phyloP scores from a whole-genome alignment of 805 yeast species.

The Priceomyces haplophilus region DNA sequence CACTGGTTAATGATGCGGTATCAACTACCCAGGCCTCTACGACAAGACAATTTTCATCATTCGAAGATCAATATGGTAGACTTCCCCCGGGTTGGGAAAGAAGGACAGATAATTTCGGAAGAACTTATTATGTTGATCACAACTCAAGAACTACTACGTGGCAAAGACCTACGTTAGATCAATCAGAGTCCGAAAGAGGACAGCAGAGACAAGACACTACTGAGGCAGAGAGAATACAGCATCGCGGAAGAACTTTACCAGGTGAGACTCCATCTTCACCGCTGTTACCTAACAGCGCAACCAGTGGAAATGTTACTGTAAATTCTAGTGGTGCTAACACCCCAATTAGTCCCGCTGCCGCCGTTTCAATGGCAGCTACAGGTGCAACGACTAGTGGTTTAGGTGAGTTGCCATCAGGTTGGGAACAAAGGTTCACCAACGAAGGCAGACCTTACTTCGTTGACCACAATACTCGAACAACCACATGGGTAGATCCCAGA shows the following conservation, averaged over 20 bases:
- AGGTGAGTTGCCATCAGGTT: slow-evolving; percentile 96
- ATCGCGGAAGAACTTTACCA: slow-evolving; percentile 86
- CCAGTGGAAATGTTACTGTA: slow-evolving; percentile 46
- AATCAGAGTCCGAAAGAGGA: slow-evolving; percentile 67
- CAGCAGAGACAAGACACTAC: slow-evolving; percentile 65
- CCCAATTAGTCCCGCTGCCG: slow-evolving; percentile 64
- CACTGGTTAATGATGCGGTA: slow-evolving; percentile 11
- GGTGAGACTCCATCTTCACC: slow-evolving; percentile 47
- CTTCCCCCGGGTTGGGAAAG: slow-evolving; percentile 99
- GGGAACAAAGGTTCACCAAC: slow-evolving; percentile 98
- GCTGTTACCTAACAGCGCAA: slow-evolving; percentile 24
- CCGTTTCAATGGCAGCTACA: slow-evolving; percentile 65
- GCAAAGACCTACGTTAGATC: slow-evolving; percentile 90
- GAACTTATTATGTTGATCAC: slow-evolving; percentile 97
- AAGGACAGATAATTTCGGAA: slow-evolving; percentile 93
- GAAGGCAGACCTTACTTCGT: slow-evolving; percentile 98
- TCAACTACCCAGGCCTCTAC: slow-evolving; percentile 9
- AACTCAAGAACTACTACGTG: slow-evolving; percentile 98
- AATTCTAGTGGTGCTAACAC: slow-evolving; percentile 43
- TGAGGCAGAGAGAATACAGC: slow-evolving; percentile 87
- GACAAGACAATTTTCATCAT: slow-evolving; percentile 77
- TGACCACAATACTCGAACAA: slow-evolving; percentile 98
- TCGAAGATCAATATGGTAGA: slow-evolving; percentile 95
- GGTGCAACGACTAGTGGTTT: slow-evolving; percentile 93
- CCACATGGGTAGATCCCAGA: slow-evolving; percentile 99